Evolutionary conservation across 2,329 filamentous ascomycete genomes (phyloP).

Genomic region (Cladosporium austrohemisphaericum): DNA sequence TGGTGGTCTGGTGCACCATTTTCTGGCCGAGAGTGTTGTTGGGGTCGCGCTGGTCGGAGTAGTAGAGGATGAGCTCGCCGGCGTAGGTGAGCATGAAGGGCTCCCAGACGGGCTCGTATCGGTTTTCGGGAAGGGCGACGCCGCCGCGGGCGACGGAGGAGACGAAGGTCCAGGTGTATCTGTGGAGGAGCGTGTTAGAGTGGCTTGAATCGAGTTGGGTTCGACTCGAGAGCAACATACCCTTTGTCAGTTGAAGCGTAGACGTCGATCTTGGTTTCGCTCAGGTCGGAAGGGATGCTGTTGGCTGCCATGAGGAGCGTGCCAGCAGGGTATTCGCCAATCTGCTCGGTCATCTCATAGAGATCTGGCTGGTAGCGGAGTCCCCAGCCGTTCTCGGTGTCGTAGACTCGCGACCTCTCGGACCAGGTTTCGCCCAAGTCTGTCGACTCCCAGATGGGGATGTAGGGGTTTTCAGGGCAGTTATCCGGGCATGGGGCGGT

Average conservation of each 20-base stretch:
- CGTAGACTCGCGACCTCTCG: slow-evolving; percentile 59
- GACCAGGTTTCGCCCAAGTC: slow-evolving; percentile 55
- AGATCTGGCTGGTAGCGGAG: slow-evolving; percentile 67
- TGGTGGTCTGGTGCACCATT: slow-evolving; percentile 60
- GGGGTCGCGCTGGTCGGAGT: slow-evolving; percentile 67
- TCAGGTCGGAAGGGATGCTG: slow-evolving; percentile 57
- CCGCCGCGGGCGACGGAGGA: slow-evolving; percentile 63
- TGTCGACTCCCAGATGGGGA: slow-evolving; percentile 45
- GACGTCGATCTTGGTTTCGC: slow-evolving; percentile 63
- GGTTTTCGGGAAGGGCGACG: slow-evolving; percentile 58
- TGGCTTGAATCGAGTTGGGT: too few relatives aligned
- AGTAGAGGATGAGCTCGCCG: slow-evolving; percentile 61
- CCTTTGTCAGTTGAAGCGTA: slow-evolving; percentile 63
- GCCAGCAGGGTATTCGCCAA: slow-evolving; percentile 58
- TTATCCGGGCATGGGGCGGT: slow-evolving; percentile 14
- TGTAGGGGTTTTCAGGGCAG: slow-evolving; percentile 33
- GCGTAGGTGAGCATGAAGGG: slow-evolving; percentile 60
- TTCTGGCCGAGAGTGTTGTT: slow-evolving; percentile 59
- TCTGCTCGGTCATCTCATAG: slow-evolving; percentile 56
- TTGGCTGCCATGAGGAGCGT: slow-evolving; percentile 62
- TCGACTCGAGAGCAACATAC: background rate
- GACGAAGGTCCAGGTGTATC: slow-evolving; percentile 61
- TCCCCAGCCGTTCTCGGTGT: slow-evolving; percentile 62
- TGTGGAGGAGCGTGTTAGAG: background rate
- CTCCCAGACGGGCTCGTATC: slow-evolving; percentile 68